Evolutionary conservation across 2,329 filamentous ascomycete genomes (phyloP).

Genomic region (Nannizziopsis arthrosporioides): DNA sequence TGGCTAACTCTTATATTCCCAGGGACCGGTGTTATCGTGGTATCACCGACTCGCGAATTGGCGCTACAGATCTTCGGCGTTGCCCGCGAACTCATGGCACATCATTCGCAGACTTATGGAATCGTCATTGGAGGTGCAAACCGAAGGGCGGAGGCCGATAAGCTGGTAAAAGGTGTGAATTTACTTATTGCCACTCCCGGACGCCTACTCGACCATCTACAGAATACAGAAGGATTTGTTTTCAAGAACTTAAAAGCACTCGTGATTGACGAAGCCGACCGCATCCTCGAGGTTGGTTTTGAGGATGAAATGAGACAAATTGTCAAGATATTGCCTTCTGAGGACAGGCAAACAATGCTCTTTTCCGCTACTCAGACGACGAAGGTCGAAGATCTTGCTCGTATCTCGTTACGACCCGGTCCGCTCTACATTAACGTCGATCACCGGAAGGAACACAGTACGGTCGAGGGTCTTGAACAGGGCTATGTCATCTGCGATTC

Average conservation of each 20-base stretch:
- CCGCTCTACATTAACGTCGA: slow-evolving; percentile 97
- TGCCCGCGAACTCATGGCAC: slow-evolving; percentile 79
- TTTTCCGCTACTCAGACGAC: slow-evolving; percentile 98
- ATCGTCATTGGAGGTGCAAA: slow-evolving; percentile 96
- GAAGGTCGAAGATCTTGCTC: slow-evolving; percentile 91
- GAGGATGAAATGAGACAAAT: slow-evolving; percentile 98
- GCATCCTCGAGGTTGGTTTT: slow-evolving; percentile 93
- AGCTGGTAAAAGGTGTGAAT: slow-evolving; percentile 88
- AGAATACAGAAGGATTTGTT: slow-evolving; percentile 77
- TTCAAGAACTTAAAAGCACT: slow-evolving; percentile 90
- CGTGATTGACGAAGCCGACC: slow-evolving; percentile 92
- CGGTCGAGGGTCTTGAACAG: slow-evolving; percentile 87
- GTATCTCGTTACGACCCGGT: slow-evolving; percentile 81
- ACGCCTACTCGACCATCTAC: slow-evolving; percentile 81
- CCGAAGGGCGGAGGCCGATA: slow-evolving; percentile 78
- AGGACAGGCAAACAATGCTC: slow-evolving; percentile 88
- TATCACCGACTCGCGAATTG: slow-evolving; percentile 85
- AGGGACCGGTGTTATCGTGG: slow-evolving; percentile 76
- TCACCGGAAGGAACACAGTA: slow-evolving; percentile 75
- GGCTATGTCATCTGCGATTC: slow-evolving; percentile 90
- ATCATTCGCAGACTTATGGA: slow-evolving; percentile 89
- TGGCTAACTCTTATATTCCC: neutral
- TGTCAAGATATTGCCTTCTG: slow-evolving; percentile 79
- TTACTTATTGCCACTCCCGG: slow-evolving; percentile 89
- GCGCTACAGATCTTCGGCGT: slow-evolving; percentile 95